These are phyloP conservation scores for Wickerhamomyces ciferrii DNA, from an alignment of 805 yeast genomes.

Conservation along the genomic window DNA sequence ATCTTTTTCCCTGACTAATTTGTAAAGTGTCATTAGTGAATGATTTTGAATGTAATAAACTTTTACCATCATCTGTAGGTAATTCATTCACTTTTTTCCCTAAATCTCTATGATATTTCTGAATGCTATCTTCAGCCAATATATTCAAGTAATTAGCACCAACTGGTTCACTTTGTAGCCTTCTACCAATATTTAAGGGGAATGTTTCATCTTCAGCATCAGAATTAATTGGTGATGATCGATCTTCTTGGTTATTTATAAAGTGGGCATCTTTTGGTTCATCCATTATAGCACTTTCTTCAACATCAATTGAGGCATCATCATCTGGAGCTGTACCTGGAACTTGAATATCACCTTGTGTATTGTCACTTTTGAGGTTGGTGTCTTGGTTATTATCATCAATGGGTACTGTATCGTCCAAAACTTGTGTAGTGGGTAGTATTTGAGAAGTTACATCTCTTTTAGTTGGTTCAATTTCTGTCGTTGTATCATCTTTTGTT, in stretches of 20 bases:
- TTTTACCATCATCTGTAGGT: neutral
- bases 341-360: slow-evolving; percentile 17
- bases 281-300: neutral
- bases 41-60: neutral
- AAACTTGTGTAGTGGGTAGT: neutral
- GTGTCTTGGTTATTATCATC: neutral
- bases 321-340: slow-evolving; percentile 20
- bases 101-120: slow-evolving; percentile 5
- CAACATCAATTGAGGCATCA: neutral
- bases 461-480: neutral
- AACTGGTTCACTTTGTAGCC: neutral
- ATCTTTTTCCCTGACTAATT: neutral
- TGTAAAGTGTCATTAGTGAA: neutral
- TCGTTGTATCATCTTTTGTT: neutral
- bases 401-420: neutral
- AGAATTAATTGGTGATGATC: slow-evolving; percentile 16
- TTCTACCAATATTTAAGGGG: neutral
- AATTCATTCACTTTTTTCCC: slow-evolving; percentile 1
- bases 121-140: slow-evolving; percentile 18
- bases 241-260: neutral
- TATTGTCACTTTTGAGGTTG: neutral
- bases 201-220: slow-evolving; percentile 16
- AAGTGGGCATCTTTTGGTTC: neutral
- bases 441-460: neutral
- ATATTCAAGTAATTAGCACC: slow-evolving; percentile 2